Evolutionary conservation across 768 basidiomycete species (phyloP), one percentile per base, ranked within the genome.

Genomic region (Pleurotus ostreatus): DNA sequence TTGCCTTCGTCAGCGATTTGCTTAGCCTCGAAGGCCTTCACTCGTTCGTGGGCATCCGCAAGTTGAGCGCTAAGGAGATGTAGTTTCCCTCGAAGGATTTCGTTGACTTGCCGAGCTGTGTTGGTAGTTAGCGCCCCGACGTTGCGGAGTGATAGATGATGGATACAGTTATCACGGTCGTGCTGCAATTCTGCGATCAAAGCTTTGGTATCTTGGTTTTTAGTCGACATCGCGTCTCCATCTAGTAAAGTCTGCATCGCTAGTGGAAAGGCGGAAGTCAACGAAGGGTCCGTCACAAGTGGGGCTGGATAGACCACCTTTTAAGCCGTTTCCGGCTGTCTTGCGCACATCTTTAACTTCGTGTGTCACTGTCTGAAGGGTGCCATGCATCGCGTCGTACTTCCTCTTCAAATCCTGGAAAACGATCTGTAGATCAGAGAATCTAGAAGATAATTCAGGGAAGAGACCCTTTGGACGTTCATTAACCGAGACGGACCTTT

Each of bases 101-200:
- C 53, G 30, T 55, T 55, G 5, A 60, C 59, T 55, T 60, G 56
- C 39, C 49, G 59, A 25, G 56, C 59, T 60, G 38, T 6, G 9
- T 15, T 8, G 18, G 7, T 44, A 6, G n/a, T 30, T 34, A 34
- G 11, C 30, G 30, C 11, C 30, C 30, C 7, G 30, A 34, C 9
- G 30, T 34, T 34, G 3, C 30, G 3, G 8, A 34, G 11, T 15
- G 22, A 54, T 8, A 16, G 46, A 37, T n/a, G 26, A 40, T 26
- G 15, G 15, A 30, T 53, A 57, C 59, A 46, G 11, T 48, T 52
- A 30, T 39, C 26, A 34, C 49, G 53, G 20, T 57, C 59, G 12
- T 53, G 30, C 13, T 58, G 52, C 34, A 60, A 25, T 23, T 57
- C 56, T 8, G 34, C 41, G 13, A 60, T 25, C 25, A 60, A 16